Base-by-base conservation (phyloP, 129 eudicot species). In the Lactuca sativa region DNA sequence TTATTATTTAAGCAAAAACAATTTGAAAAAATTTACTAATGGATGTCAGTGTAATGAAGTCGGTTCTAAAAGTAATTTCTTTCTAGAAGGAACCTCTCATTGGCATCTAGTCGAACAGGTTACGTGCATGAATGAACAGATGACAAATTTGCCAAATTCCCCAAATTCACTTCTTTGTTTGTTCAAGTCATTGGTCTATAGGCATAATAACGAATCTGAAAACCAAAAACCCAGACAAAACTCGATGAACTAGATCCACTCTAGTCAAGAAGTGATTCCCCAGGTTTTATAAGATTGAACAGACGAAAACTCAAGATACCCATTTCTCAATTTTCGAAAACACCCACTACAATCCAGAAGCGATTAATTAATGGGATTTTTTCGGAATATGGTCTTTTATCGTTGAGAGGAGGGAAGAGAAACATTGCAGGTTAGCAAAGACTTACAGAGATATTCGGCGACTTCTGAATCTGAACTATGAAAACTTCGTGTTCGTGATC, bases 51-150 rank as follows among this genome's bases (percentile, higher is more conserved):
- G 0, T 18, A 18, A 18, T 18, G 21, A 18, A 18, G 21, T 18
- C 21, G 21, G 21, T 18, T 18, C 21, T 18, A 18, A 18, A 18
- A 18, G 21, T 18, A 18, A 18, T 18, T 18, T 18, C 21, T 18
- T 18, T 18, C 21, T 18, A 18, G 21, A 18, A 18, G 21, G 0
- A 49, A 74, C 56, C 67, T 75, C 73, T 66, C 79, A 44, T 18
- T 17, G 61, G 51, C 73, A 15, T 75, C 66, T 44, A 0, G 33
- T 75, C 79, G 43, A 75, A 75, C 79, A 66, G 67, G 61, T 18
- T 44, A 72, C 47, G 67, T 47, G 3, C n/a, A 44, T 10, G 11
- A 44, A 3, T 36, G 73, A 59, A 37, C 6, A 30, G 31, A 54
- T 7, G 40, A 52, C 69, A 51, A 51, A 61, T 34, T 21, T 17